A percentile compares a stretch with the other conserved stretches of the same genome.
Evolutionary conservation across 2,329 filamentous ascomycete species (phyloP).

Genomic region (Fusarium veterinarium): DNA sequence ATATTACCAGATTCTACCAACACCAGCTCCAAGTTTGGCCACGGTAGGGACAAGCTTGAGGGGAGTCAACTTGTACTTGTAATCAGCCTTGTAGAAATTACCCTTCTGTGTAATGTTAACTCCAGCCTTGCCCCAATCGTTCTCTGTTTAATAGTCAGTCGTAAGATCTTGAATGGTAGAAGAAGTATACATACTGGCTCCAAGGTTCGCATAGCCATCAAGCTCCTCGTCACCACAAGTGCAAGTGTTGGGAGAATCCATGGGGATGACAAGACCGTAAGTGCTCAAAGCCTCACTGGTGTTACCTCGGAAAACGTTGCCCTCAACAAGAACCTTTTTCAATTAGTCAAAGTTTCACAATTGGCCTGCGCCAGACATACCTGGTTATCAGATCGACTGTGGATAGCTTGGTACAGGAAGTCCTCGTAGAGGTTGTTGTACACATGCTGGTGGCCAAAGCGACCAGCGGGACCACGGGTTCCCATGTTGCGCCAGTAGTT

Average conservation of each 20-base stretch:
- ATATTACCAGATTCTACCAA: constrained; percentile 54
- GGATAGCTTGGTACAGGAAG: constrained; percentile 60
- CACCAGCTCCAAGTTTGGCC: constrained; percentile 57
- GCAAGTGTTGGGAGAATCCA: constrained; percentile 65
- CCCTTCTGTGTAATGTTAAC: constrained; percentile 66
- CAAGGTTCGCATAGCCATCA: constrained; percentile 65
- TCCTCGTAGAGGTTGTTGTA: constrained; percentile 63
- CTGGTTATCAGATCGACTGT: constrained; percentile 60
- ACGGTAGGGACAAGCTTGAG: constrained; percentile 55
- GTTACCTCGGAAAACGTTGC: constrained; percentile 59
- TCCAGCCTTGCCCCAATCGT: constrained; percentile 60
- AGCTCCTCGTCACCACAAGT: constrained; percentile 64
- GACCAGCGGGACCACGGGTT: constrained; percentile 60
- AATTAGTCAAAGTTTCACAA: accelerated
- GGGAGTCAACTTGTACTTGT: constrained; percentile 61
- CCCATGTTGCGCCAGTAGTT: constrained; percentile 60
- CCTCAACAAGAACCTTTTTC: constrained; percentile 58
- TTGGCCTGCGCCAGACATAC: accelerated
- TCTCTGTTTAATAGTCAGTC: constrained; percentile 39
- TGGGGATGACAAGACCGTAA: constrained; percentile 66
- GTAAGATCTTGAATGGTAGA: constrained; percentile 35
- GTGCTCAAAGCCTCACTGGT: constrained; percentile 63
- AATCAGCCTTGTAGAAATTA: constrained; percentile 60
- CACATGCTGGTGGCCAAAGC: constrained; percentile 62
- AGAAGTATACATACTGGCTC: constrained; percentile 55